phyloP scores from a whole-genome alignment of 139 green algal genomes.

The Haematococcus sp. region DNA sequence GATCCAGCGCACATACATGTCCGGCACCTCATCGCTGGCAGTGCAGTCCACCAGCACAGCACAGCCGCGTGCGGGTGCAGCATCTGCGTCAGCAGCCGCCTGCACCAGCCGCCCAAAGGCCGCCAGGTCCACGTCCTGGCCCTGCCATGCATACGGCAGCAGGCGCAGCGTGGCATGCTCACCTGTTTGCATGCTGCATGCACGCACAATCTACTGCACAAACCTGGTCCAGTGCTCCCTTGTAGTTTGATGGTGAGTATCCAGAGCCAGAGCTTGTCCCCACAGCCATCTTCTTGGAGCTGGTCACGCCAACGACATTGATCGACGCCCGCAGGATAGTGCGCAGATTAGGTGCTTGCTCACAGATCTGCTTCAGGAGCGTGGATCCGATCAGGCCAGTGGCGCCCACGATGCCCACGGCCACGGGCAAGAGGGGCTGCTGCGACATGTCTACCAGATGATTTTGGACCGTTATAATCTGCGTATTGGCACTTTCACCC shows the following conservation, averaged over 20 bases:
- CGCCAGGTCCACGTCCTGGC: background rate
- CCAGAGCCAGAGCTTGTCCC: background rate
- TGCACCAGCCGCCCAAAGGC: conserved; percentile 1
- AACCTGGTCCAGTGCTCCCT: background rate
- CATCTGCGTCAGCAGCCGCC: background rate
- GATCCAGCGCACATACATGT: conserved; percentile 77
- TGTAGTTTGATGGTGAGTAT: background rate
- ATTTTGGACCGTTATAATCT: background rate
- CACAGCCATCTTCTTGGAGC: conserved; percentile 36
- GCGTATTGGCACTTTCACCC: background rate
- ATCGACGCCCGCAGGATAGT: conserved; percentile 16
- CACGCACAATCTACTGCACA: too few relatives aligned
- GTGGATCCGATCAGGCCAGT: conserved; percentile 16
- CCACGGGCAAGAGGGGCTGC: background rate
- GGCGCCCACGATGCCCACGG: conserved; percentile 14
- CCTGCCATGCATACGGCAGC: too few relatives aligned
- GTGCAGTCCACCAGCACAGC: conserved; percentile 90
- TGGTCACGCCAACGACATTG: conserved; percentile 22
- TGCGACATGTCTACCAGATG: background rate
- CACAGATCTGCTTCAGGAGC: conserved; percentile 2
- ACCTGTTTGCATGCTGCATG: too few relatives aligned
- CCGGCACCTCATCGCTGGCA: conserved; percentile 62
- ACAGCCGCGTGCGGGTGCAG: conserved; percentile 37
- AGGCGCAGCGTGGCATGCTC: too few relatives aligned
- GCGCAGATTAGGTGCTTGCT: conserved; percentile 8